phyloP scores from a whole-genome alignment of 441 rosid genomes.

The Omphalea diandra region DNA sequence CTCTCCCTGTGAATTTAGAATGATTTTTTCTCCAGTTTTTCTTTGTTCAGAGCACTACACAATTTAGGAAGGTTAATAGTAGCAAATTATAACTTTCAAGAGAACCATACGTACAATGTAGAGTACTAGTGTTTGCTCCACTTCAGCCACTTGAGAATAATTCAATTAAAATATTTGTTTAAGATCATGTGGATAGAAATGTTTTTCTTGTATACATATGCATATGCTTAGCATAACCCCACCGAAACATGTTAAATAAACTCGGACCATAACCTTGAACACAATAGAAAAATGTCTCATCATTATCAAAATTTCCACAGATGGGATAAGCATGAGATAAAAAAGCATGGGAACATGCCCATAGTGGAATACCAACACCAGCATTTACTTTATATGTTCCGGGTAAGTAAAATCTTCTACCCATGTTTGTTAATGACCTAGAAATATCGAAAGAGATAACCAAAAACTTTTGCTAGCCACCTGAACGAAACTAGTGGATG shows the following conservation, averaged over 20 bases:
- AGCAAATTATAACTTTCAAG: no score
- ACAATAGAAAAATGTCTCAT: not conserved
- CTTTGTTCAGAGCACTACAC: no score
- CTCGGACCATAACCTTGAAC: not conserved
- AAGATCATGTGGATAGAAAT: no score
- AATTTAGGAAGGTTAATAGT: no score
- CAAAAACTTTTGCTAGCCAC: constrained; percentile 15
- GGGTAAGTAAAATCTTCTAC: constrained; percentile 37
- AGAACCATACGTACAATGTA: no score
- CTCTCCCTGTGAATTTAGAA: no score
- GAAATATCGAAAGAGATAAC: constrained; percentile 17
- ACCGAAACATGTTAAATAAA: no score
- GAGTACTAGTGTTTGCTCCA: no score
- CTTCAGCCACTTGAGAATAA: no score
- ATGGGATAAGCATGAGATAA: constrained; percentile 26
- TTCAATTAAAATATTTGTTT: no score
- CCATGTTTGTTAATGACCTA: constrained; percentile 21
- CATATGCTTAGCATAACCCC: not conserved
- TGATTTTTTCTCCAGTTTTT: no score
- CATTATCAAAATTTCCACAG: not conserved
- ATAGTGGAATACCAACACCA: constrained; percentile 31
- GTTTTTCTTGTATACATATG: no score
- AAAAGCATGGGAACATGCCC: constrained; percentile 5
- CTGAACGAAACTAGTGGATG: constrained; percentile 16
- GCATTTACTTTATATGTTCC: constrained; percentile 32